Base-by-base conservation (phyloP, 2,329 filamentous ascomycete species). In the Hymenotorrendiella dingleyae region DNA sequence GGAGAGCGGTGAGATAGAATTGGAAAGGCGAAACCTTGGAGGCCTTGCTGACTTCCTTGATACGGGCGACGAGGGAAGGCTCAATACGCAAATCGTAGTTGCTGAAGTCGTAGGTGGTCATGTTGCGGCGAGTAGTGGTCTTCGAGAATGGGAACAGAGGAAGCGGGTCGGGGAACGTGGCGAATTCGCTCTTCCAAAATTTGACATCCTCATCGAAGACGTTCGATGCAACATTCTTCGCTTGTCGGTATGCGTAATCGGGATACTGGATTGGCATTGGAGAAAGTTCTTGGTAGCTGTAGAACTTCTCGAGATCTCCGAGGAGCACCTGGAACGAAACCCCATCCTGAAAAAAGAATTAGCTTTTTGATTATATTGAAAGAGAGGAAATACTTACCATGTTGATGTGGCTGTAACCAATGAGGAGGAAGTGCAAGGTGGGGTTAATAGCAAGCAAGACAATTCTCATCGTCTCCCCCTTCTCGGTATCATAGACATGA, bases 361-460 rank as follows among this genome's bases (percentile, higher is more conserved):
- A 33, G 3, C 6, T 21, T 20, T 0, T 20, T 20, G 1, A 20
- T 33, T 9, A 33, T 33, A 33, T 12, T 21, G 3, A 20, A 1
- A 19, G 9, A 12, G 10, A 20, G 7, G 5, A 21, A 11, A 17
- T 4, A 20, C 37, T 28, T 17, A 28, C 74, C 62, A 76, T 65
- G 24, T 63, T 56, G 28, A 77, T 74, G 49, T 76, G 72, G 44
- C 75, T 72, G 35, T 62, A 64, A 1, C 59, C 58, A 4, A 76
- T 36, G 0, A 78, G 28, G 3, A 44, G 14, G 22, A 23, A 40
- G 28, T 44, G 42, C 7, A 10, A 19, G 7, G 4, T 28, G 7
- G 28, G 7, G n/a, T n/a, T 16, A 16, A 24, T 21, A 7, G 42
- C 22, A 2, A 44, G 16, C 8, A 44, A 16, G 9, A 16, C n/a